A percentile compares a stretch with the other conserved stretches of the same genome.
Conservation (phyloP, 1,139 yeast species). For the Debaryomyces sp. region DNA sequence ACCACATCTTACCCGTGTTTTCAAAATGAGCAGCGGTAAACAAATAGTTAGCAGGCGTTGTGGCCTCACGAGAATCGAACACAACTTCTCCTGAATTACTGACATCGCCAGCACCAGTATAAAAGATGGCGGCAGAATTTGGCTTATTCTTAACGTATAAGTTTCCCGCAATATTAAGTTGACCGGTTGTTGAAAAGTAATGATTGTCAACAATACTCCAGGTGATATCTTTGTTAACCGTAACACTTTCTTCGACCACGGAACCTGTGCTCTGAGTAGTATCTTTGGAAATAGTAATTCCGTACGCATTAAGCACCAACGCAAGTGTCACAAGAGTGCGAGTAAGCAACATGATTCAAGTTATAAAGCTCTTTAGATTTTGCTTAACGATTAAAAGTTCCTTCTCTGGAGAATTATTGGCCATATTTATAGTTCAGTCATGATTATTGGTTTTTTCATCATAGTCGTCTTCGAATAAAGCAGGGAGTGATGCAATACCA, state of each 20-base stretch:
- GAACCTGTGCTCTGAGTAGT: too few species aligned
- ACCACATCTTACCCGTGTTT: constrained; percentile 32
- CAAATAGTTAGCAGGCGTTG: constrained; percentile 14
- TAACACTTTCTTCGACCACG: constrained; percentile 2
- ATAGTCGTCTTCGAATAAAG: too few species aligned
- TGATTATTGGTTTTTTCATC: background rate
- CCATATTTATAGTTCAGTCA: background rate
- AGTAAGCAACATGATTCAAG: background rate
- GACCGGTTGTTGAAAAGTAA: constrained; percentile 24
- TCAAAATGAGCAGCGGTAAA: constrained; percentile 22
- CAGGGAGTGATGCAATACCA: too few species aligned
- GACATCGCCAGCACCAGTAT: constrained; percentile 16
- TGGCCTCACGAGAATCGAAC: constrained; percentile 20
- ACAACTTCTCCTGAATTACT: constrained; percentile 25
- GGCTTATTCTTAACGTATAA: constrained; percentile 20
- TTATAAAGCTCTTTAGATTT: background rate
- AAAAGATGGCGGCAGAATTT: constrained; percentile 9
- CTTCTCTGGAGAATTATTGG: background rate
- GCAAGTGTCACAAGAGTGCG: constrained; percentile 1
- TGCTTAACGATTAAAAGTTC: background rate
- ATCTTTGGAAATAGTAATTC: background rate
- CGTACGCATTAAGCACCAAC: background rate
- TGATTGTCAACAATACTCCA: constrained; percentile 38
- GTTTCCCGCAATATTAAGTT: constrained; percentile 24
- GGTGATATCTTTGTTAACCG: constrained; percentile 29